These are phyloP conservation scores for Quercus lobata DNA, from an alignment of 331 rosid genomes.

Conservation along the genomic window DNA sequence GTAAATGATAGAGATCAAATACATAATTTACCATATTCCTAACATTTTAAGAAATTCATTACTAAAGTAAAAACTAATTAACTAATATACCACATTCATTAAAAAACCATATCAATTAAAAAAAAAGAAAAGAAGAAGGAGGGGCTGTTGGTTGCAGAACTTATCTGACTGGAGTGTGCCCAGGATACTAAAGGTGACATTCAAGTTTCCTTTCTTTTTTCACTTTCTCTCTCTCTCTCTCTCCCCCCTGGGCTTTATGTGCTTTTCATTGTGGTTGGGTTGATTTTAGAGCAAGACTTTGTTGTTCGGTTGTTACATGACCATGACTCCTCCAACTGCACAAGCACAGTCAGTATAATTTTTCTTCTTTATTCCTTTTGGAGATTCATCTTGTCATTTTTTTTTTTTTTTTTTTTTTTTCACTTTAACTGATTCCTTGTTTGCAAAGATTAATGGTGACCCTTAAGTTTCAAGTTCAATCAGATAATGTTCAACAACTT, in stretches of 20 bases:
- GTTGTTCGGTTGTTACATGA: conserved; percentile 20
- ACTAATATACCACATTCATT: too few relatives aligned
- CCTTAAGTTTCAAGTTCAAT: conserved; percentile 18
- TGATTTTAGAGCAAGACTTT: conserved; percentile 2
- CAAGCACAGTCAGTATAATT: conserved; percentile 1
- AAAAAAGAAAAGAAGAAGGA: too few relatives aligned
- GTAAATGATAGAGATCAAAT: too few relatives aligned
- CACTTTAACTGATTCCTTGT: conserved; percentile 27
- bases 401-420: background rate
- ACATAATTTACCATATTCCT: too few relatives aligned
- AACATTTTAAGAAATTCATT: too few relatives aligned
- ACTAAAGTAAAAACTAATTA: too few relatives aligned
- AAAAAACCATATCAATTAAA: background rate
- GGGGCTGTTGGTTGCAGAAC: background rate
- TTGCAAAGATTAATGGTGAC: conserved; percentile 17
- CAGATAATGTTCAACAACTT: conserved; percentile 9
- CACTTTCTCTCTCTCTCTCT: background rate
- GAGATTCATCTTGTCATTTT: conserved; percentile 10
- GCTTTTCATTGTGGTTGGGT: background rate
- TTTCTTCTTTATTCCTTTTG: conserved; percentile 8
- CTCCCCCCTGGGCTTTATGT: background rate
- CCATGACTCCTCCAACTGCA: conserved; percentile 10
- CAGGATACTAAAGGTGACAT: background rate
- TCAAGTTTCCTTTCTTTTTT: background rate
- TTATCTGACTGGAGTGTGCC: background rate